phyloP scores from a whole-genome alignment of 1,284 basidiomycete species.

The Sphaerobolus stellatus region DNA sequence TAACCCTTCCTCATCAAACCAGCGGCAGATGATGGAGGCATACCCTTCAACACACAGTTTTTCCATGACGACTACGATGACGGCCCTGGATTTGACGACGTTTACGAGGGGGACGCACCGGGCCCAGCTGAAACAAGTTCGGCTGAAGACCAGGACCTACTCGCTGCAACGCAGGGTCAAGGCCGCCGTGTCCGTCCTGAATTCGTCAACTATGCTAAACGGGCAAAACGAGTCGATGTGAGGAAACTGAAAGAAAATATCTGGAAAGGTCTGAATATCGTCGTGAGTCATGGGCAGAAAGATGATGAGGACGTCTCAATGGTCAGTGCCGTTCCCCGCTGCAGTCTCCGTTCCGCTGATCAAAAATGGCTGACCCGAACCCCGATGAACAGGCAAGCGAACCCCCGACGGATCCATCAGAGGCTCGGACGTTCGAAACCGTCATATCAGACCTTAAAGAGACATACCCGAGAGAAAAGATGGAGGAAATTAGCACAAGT shows the following conservation, averaged over 20 bases:
- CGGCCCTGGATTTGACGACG: slow-evolving; percentile 74
- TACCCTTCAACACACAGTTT: slow-evolving; percentile 94
- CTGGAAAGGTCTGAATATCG: slow-evolving; percentile 87
- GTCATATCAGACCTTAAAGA: slow-evolving; percentile 82
- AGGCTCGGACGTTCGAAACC: slow-evolving; percentile 76
- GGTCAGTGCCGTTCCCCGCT: slow-evolving; percentile 41
- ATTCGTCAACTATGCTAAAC: slow-evolving; percentile 92
- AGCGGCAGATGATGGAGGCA: slow-evolving; percentile 51
- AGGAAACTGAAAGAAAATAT: slow-evolving; percentile 97
- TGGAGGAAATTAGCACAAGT: slow-evolving; percentile 97
- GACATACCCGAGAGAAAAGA: slow-evolving; percentile 88
- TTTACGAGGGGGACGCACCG: slow-evolving; percentile 53
- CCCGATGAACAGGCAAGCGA: slow-evolving; percentile 21
- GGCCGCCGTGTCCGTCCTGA: slow-evolving; percentile 82
- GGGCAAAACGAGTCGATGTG: slow-evolving; percentile 96
- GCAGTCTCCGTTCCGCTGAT: not conserved
- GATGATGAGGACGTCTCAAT: slow-evolving; percentile 45
- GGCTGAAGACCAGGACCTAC: slow-evolving; percentile 68
- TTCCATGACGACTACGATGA: slow-evolving; percentile 93
- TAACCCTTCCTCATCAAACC: slow-evolving; percentile 8
- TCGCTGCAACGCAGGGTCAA: slow-evolving; percentile 79
- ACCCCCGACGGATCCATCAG: slow-evolving; percentile 55
- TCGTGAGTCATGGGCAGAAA: slow-evolving; percentile 40
- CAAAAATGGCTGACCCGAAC: not conserved
- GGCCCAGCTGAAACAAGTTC: slow-evolving; percentile 35